Conservation (phyloP, 371 early-diverging fungal genomes). For the Circinella minor region DNA sequence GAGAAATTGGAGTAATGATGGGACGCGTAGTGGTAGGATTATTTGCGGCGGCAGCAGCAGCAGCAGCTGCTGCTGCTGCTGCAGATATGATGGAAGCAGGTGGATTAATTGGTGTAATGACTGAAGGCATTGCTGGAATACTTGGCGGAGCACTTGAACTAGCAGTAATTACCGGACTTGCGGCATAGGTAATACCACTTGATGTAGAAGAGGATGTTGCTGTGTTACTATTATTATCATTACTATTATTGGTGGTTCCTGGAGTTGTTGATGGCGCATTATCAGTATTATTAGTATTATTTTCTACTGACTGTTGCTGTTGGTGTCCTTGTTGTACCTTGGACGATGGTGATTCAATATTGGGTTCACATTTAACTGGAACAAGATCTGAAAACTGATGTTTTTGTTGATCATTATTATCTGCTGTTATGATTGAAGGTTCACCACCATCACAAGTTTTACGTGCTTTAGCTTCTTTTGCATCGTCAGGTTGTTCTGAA, state of each 20-base stretch:
- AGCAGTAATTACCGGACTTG: not conserved
- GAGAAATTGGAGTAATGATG: too few species aligned
- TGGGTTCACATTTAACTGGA: constrained; percentile 2
- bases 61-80: too few species aligned
- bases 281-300: constrained; percentile 2
- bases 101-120: too few species aligned
- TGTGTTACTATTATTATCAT: not conserved
- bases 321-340: not conserved
- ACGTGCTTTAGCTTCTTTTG: constrained; percentile 26
- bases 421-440: not conserved
- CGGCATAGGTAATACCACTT: not conserved
- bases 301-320: not conserved
- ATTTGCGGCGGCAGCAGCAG: too few species aligned
- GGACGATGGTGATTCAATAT: constrained; percentile 5
- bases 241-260: not conserved
- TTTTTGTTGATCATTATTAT: not conserved
- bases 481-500: constrained; percentile 20
- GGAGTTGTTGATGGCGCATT: not conserved
- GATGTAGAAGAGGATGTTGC: not conserved
- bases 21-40: not conserved
- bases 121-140: too few species aligned
- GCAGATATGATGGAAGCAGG: too few species aligned
- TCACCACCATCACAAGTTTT: constrained; percentile 5
- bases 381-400: not conserved
- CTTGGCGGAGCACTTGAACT: too few species aligned